Percentiles rank a stretch among this genome's conserved stretches.
phyloP scores from a whole-genome alignment of 129 eudicot genomes.

The Saussurea involucrata region DNA sequence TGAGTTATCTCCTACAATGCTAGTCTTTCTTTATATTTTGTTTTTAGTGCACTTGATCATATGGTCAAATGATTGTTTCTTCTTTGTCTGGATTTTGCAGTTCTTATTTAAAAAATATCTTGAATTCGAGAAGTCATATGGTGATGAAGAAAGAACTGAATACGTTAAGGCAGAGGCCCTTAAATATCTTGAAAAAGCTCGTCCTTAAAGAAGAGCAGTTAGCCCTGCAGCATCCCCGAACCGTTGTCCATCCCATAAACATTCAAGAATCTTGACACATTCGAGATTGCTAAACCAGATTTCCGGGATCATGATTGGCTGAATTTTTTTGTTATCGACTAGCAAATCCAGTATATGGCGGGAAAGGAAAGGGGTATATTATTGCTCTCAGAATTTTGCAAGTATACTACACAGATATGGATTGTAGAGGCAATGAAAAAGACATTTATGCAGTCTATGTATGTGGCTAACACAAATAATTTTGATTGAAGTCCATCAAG shows the following conservation, averaged over 20 bases:
- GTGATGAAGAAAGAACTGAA: conserved; percentile 65
- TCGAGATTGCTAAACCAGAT: not conserved
- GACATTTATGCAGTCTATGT: not conserved
- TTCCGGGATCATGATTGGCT: not conserved
- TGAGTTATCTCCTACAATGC: conserved; percentile 6
- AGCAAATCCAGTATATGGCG: not conserved
- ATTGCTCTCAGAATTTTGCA: not conserved
- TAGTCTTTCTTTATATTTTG: not conserved
- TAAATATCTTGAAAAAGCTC: conserved; percentile 58
- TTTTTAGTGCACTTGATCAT: not conserved
- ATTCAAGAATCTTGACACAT: not conserved
- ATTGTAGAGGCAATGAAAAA: conserved; percentile 12
- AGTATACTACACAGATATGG: not conserved
- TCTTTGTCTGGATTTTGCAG: conserved; percentile 39
- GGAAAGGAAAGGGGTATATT: not conserved
- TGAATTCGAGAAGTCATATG: conserved; percentile 66
- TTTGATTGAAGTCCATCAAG: not conserved
- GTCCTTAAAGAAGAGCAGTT: conserved; percentile 21
- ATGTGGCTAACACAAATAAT: not conserved
- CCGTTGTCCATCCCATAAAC: not conserved
- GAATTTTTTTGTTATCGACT: not conserved
- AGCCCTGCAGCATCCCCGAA: not conserved
- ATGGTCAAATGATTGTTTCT: not conserved
- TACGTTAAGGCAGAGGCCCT: conserved; percentile 71
- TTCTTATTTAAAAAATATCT: conserved; percentile 75